phyloP scores from a whole-genome alignment of 768 basidiomycete species.

The Kwoniella sp. region DNA sequence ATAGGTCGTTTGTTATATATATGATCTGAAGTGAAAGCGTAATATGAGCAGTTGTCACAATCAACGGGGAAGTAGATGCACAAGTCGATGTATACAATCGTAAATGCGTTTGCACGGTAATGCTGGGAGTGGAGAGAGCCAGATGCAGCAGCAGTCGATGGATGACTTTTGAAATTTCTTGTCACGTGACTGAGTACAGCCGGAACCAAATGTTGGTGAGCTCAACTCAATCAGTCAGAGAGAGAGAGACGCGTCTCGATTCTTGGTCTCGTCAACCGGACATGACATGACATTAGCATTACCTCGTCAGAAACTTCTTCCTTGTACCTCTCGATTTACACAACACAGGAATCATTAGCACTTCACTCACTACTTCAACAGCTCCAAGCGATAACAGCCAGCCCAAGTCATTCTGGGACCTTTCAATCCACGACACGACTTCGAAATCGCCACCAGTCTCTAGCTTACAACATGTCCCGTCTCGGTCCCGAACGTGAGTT shows the following conservation, averaged over 20 bases:
- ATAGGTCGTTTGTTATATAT: not conserved
- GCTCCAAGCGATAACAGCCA: not conserved
- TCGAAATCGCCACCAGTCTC: no score
- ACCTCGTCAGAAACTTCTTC: not conserved
- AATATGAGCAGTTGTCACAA: no score
- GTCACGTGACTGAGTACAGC: slow-evolving; percentile 5
- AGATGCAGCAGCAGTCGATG: not conserved
- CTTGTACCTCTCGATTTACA: not conserved
- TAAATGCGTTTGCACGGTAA: not conserved
- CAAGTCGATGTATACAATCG: not conserved
- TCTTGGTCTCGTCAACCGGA: not conserved
- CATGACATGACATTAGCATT: not conserved
- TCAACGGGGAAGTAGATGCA: not conserved
- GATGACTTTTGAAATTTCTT: slow-evolving; percentile 10
- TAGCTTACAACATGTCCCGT: slow-evolving; percentile 29
- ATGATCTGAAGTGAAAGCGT: not conserved
- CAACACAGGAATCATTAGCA: no score
- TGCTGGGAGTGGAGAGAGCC: not conserved
- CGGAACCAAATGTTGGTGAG: not conserved
- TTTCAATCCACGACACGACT: no score
- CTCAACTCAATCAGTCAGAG: not conserved
- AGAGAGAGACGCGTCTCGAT: slow-evolving; percentile 5
- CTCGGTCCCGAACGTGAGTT: slow-evolving; percentile 45
- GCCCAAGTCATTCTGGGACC: no score
- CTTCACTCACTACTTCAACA: no score